phyloP scores from a whole-genome alignment of 2,329 filamentous ascomycete genomes.

The Colletotrichum higginsianum region DNA sequence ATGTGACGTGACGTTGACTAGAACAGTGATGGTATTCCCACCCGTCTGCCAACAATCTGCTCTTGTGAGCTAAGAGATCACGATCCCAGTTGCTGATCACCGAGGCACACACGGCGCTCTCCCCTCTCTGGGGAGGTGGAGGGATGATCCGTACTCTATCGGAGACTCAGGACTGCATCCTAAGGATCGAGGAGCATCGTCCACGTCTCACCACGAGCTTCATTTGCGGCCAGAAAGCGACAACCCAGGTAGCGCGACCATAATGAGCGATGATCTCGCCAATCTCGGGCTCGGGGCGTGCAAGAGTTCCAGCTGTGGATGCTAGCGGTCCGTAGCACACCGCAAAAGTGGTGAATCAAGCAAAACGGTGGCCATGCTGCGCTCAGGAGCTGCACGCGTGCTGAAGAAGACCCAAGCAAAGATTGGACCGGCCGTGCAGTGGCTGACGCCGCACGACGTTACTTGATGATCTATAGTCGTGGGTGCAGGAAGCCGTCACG shows the following conservation, averaged over 20 bases:
- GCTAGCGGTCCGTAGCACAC: conserved; percentile 19
- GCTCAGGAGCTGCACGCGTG: conserved; percentile 2
- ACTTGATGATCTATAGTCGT: conserved; percentile 34
- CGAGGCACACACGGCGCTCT: conserved; percentile 19
- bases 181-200: conserved; percentile 1
- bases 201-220: conserved; percentile 24
- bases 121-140: conserved; percentile 15
- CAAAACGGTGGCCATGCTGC: not conserved
- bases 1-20: conserved; percentile 12
- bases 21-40: conserved; percentile 15
- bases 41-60: not conserved
- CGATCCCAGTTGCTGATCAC: conserved; percentile 17
- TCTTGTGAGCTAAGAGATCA: conserved; percentile 10
- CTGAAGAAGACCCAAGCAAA: not conserved
- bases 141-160: conserved; percentile 37
- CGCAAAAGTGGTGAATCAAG: conserved; percentile 14
- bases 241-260: conserved; percentile 13
- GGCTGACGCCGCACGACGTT: conserved; percentile 30
- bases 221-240: conserved; percentile 12
- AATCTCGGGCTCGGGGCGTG: conserved; percentile 33
- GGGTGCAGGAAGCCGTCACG: conserved; percentile 35
- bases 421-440: conserved; percentile 7
- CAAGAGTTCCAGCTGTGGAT: conserved; percentile 26
- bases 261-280: conserved; percentile 36
- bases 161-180: conserved; percentile 24